A percentile compares a stretch with the other conserved stretches of the same genome.
Evolutionary conservation across 2,329 filamentous ascomycete genomes (phyloP).

Genomic region (Colletotrichum tropicicola): DNA sequence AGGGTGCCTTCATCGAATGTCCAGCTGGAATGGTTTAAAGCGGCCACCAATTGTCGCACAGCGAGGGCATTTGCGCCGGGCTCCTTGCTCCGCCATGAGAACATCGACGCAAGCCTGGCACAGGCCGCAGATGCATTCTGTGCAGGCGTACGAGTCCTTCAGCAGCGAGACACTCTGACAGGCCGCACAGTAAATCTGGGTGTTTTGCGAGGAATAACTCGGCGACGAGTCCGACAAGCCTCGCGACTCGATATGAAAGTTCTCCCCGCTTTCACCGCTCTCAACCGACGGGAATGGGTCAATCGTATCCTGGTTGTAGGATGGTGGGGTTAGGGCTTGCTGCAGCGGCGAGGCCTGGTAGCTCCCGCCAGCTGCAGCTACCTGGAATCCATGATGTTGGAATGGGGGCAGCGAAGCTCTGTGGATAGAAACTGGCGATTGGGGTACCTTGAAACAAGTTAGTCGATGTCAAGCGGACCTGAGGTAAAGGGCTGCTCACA

Average conservation of each 20-base stretch:
- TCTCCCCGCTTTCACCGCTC: constrained; percentile 75
- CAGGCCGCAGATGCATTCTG: constrained; percentile 93
- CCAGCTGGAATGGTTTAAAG: constrained; percentile 87
- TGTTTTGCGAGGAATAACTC: constrained; percentile 76
- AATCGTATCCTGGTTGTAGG: constrained; percentile 70
- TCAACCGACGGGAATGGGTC: constrained; percentile 93
- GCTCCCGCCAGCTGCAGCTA: constrained; percentile 58
- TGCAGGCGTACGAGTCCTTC: constrained; percentile 90
- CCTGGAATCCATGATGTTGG: constrained; percentile 67
- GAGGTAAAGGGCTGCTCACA: constrained; percentile 59
- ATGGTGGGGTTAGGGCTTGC: constrained; percentile 87
- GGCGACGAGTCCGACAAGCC: constrained; percentile 77
- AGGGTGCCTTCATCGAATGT: constrained; percentile 67
- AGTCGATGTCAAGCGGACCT: background rate
- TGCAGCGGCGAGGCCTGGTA: constrained; percentile 93
- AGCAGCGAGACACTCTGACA: constrained; percentile 82
- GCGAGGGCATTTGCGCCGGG: constrained; percentile 79
- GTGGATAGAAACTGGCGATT: constrained; percentile 71
- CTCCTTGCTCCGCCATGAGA: constrained; percentile 78
- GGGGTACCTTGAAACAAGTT: constrained; percentile 60
- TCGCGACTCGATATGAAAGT: constrained; percentile 74
- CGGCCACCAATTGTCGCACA: constrained; percentile 82
- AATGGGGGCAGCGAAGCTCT: constrained; percentile 70
- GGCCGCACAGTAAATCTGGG: constrained; percentile 92
- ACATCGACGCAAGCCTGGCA: constrained; percentile 89